These are phyloP conservation scores for Trichoderma atroviride DNA, from an alignment of 2,329 filamentous ascomycete species.

Conservation along the genomic window DNA sequence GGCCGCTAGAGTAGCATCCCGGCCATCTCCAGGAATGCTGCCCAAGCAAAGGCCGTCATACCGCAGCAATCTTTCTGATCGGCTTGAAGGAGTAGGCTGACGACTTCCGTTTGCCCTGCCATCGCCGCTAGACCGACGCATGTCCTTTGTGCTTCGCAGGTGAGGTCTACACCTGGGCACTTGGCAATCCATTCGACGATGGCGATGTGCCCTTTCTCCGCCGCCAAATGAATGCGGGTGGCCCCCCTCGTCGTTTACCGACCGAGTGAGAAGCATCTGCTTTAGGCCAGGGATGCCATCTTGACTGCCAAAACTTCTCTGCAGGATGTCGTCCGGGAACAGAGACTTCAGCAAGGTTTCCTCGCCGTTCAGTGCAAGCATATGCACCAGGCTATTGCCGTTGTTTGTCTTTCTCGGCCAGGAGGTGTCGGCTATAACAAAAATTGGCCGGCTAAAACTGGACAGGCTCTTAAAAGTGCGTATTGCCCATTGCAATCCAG, in stretches of 20 bases:
- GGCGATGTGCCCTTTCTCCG: not conserved
- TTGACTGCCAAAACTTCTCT: not conserved
- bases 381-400: slow-evolving; percentile 19
- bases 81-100: slow-evolving; percentile 7
- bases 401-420: not conserved
- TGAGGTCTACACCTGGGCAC: not conserved
- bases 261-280: slow-evolving; percentile 13
- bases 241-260: slow-evolving; percentile 1
- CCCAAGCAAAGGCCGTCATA: slow-evolving; percentile 21
- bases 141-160: not conserved
- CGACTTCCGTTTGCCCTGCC: not conserved
- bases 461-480: not conserved
- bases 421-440: slow-evolving; percentile 1
- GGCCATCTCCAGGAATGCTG: slow-evolving; percentile 8
- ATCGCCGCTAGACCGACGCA: not conserved
- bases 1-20: not conserved
- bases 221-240: slow-evolving; percentile 12
- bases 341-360: not conserved
- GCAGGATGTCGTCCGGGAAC: not conserved
- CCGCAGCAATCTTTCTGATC: slow-evolving; percentile 18
- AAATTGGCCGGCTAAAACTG: slow-evolving; percentile 2
- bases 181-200: slow-evolving; percentile 2
- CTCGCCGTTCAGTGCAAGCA: slow-evolving; percentile 3
- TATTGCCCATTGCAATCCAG: not conserved
- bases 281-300: not conserved